These are phyloP conservation scores for Croton laevigatus DNA, from an alignment of 441 rosid genomes.

Conservation along the genomic window DNA sequence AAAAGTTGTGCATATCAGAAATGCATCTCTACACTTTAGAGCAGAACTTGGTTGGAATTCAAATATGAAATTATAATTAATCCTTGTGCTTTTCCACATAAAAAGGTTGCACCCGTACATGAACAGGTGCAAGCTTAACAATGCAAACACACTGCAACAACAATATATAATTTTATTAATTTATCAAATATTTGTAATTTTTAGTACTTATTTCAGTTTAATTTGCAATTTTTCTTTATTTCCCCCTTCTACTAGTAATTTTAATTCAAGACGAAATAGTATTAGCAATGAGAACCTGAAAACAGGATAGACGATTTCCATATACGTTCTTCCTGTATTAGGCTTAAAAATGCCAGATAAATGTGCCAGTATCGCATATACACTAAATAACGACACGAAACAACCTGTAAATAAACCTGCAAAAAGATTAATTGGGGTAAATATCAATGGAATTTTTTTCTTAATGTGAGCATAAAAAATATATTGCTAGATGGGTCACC, in stretches of 20 bases:
- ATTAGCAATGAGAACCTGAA: constrained; percentile 60
- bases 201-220: too few relatives aligned
- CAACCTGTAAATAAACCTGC: constrained; percentile 95
- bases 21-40: constrained; percentile 88
- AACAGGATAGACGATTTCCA: constrained; percentile 92
- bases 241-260: too few relatives aligned
- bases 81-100: constrained; percentile 85
- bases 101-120: constrained; percentile 93
- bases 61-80: constrained; percentile 86
- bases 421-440: constrained; percentile 8
- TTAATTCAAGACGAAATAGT: too few relatives aligned
- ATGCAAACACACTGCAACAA: constrained; percentile 71
- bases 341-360: constrained; percentile 73
- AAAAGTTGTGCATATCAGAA: constrained; percentile 79
- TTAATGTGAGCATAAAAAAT: too few relatives aligned
- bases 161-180: not conserved
- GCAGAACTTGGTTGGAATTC: constrained; percentile 82
- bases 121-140: constrained; percentile 94
- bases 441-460: not conserved
- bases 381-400: constrained; percentile 73
- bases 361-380: constrained; percentile 82
- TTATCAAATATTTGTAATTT: too few relatives aligned
- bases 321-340: constrained; percentile 41
- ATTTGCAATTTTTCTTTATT: too few relatives aligned
- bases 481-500: not conserved